phyloP scores from a whole-genome alignment of 106 monocot genomes.

The Posidonia australis region DNA sequence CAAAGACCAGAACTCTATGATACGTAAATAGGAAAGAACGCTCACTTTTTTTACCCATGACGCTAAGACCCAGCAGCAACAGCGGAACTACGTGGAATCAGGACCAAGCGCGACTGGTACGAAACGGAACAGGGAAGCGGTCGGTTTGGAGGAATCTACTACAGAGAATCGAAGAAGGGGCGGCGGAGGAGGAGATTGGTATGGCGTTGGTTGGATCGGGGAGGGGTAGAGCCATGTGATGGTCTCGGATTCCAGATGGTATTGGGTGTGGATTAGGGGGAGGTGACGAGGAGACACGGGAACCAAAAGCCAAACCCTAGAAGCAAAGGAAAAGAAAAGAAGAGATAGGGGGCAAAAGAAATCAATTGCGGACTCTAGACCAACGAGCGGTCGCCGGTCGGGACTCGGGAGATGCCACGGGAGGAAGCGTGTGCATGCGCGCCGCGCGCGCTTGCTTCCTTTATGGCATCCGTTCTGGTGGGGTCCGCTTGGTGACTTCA shows the following conservation, averaged over 20 bases:
- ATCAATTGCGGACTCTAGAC: too few relatives aligned
- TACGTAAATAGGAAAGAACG: background rate
- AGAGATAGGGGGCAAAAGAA: too few relatives aligned
- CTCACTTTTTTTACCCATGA: slow-evolving; percentile 42
- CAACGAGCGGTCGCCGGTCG: too few relatives aligned
- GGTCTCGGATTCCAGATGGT: background rate
- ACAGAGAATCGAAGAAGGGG: slow-evolving; percentile 5
- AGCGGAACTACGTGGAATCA: slow-evolving; percentile 4
- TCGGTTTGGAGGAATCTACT: background rate
- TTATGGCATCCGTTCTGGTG: too few relatives aligned
- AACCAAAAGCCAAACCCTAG: background rate
- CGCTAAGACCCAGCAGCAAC: background rate
- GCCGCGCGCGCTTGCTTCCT: too few relatives aligned
- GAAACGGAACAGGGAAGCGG: slow-evolving; percentile 12
- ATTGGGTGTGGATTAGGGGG: background rate
- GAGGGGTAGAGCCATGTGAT: slow-evolving; percentile 39
- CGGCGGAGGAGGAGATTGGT: background rate
- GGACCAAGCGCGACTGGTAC: slow-evolving; percentile 16
- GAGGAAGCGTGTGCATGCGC: too few relatives aligned
- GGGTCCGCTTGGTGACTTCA: too few relatives aligned
- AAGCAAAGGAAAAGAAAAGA: background rate
- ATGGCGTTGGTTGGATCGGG: background rate
- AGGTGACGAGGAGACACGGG: background rate
- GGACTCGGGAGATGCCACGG: too few relatives aligned
- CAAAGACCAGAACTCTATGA: background rate